Conservation (phyloP, 2,329 filamentous ascomycete species). For the Diaporthe sp. region DNA sequence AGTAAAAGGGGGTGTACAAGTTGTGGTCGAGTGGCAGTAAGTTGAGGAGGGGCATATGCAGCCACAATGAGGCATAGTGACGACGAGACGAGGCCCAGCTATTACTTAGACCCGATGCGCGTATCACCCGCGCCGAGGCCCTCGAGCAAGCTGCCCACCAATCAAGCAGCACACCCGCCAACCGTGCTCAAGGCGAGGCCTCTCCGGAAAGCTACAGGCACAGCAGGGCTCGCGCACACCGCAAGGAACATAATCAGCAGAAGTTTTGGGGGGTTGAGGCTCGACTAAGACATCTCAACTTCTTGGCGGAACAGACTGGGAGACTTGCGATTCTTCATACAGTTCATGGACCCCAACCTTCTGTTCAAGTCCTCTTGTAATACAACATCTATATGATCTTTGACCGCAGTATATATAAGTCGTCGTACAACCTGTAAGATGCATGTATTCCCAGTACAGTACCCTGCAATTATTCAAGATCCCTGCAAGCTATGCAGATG, state of each 20-base stretch:
- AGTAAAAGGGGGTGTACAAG: neutral
- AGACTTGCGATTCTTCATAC: neutral
- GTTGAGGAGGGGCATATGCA: slow-evolving; percentile 2
- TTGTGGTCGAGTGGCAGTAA: neutral
- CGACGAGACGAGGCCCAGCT: slow-evolving; percentile 23
- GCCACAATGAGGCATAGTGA: neutral
- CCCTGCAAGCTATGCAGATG: slow-evolving; percentile 3
- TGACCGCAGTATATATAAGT: neutral
- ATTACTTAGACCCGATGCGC: slow-evolving; percentile 5
- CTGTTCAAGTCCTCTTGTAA: neutral
- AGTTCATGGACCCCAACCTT: neutral
- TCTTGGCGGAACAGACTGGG: neutral
- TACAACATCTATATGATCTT: neutral
- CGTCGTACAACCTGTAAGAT: neutral
- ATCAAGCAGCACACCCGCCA: neutral
- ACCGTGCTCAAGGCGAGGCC: slow-evolving; percentile 22
- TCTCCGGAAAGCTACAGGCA: neutral
- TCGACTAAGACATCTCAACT: slow-evolving; percentile 1
- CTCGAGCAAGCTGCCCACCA: slow-evolving; percentile 9
- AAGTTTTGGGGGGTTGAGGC: neutral
- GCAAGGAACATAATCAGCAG: neutral
- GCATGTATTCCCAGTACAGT: neutral
- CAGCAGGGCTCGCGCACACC: neutral
- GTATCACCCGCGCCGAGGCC: slow-evolving; percentile 21
- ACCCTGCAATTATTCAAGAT: neutral